Evolutionary conservation across 495 filamentous ascomycete genomes (phyloP).

Genomic region (Sporormia fimetaria): DNA sequence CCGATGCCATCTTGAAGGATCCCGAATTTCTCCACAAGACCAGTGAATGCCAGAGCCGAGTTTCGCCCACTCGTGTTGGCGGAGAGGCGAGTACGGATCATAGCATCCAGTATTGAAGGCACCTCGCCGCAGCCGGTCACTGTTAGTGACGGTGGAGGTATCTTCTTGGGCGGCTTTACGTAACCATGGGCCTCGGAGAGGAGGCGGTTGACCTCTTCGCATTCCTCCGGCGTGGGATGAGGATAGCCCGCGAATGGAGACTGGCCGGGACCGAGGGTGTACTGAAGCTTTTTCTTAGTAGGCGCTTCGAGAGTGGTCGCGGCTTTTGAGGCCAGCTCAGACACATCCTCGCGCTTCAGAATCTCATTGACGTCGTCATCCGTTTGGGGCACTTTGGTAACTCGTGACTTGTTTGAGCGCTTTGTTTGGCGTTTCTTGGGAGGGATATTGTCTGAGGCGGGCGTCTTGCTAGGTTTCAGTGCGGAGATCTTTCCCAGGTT

Average conservation of each 20-base stretch:
- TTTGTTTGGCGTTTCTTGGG: too few relatives aligned
- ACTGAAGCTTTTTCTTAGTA: slow-evolving; percentile 13
- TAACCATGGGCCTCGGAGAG: slow-evolving; percentile 57
- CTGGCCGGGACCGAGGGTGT: slow-evolving; percentile 23
- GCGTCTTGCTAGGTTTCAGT: slow-evolving; percentile 13
- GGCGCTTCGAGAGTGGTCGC: neutral
- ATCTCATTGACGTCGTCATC: too few relatives aligned
- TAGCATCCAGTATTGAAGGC: slow-evolving; percentile 77
- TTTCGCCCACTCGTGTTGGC: slow-evolving; percentile 59
- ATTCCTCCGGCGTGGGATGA: slow-evolving; percentile 60
- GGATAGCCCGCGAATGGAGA: slow-evolving; percentile 59
- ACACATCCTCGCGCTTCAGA: slow-evolving; percentile 4
- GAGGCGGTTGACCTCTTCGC: slow-evolving; percentile 59
- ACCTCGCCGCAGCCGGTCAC: slow-evolving; percentile 89
- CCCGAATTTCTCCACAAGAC: slow-evolving; percentile 60
- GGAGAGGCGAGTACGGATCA: slow-evolving; percentile 72
- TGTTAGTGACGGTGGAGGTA: slow-evolving; percentile 66
- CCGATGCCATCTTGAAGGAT: slow-evolving; percentile 48
- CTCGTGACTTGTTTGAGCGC: too few relatives aligned
- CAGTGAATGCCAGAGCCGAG: slow-evolving; percentile 57
- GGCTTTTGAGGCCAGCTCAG: slow-evolving; percentile 5
- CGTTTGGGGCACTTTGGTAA: too few relatives aligned
- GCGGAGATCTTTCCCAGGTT: slow-evolving; percentile 25
- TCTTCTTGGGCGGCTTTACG: slow-evolving; percentile 50
- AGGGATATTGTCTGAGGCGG: neutral